Percentiles rank a stretch among this genome's conserved stretches.
phyloP scores from a whole-genome alignment of 306 rosid genomes.

The Cucurbita argyrosperma region DNA sequence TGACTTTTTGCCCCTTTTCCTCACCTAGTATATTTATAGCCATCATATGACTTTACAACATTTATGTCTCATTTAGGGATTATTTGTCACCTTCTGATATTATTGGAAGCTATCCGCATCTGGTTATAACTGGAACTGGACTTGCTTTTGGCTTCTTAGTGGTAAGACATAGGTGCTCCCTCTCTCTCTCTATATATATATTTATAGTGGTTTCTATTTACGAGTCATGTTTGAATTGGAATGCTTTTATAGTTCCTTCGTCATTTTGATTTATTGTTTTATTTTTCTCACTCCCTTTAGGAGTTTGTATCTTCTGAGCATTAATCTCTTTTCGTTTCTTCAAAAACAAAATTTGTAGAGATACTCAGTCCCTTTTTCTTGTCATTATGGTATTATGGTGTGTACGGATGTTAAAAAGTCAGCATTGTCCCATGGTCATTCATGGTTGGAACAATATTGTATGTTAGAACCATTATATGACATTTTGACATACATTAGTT shows the following conservation, averaged over 20 bases:
- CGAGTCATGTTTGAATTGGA: too few relatives aligned
- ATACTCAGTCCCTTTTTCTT: background rate
- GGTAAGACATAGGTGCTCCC: slow-evolving; percentile 29
- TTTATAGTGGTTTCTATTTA: too few relatives aligned
- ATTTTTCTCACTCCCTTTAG: too few relatives aligned
- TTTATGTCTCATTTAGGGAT: slow-evolving; percentile 40
- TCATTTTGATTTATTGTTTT: too few relatives aligned
- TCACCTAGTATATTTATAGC: background rate
- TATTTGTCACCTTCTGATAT: slow-evolving; percentile 77
- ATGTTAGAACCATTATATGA: background rate
- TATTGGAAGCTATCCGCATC: slow-evolving; percentile 54
- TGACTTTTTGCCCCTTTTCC: background rate
- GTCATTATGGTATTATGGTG: background rate
- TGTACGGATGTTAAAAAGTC: background rate
- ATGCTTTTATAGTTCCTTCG: background rate
- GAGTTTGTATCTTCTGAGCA: too few relatives aligned
- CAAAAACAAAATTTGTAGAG: too few relatives aligned
- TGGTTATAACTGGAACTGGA: slow-evolving; percentile 64
- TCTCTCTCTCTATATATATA: background rate
- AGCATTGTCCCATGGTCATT: background rate
- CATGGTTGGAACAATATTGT: background rate
- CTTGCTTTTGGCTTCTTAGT: slow-evolving; percentile 87
- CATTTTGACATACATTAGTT: background rate
- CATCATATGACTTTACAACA: background rate
- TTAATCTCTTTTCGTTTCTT: too few relatives aligned